These are phyloP conservation scores for Fusarium lateritium DNA, from an alignment of 2,329 filamentous ascomycete species.

Conservation along the genomic window DNA sequence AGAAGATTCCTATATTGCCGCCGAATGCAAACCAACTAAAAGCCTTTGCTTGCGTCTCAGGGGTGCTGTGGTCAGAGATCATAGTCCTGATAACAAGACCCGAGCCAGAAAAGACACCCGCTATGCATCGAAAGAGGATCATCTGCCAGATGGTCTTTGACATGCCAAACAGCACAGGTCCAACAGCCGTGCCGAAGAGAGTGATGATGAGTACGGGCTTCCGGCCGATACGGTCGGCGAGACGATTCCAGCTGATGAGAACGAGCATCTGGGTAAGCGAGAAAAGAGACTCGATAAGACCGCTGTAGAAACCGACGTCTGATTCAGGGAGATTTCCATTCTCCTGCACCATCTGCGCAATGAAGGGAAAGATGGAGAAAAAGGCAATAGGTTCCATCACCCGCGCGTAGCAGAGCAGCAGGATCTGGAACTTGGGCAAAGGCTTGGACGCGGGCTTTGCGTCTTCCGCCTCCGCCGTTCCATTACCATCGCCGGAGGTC, in stretches of 20 bases:
- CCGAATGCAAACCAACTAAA: conserved; percentile 85
- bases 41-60: conserved; percentile 77
- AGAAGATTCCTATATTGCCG: conserved; percentile 80
- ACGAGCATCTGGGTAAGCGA: conserved; percentile 82
- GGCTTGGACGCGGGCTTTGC: conserved; percentile 28
- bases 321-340: conserved; percentile 72
- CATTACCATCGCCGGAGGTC: conserved; percentile 17
- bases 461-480: background rate
- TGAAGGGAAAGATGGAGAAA: conserved; percentile 86
- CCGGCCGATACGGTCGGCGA: conserved; percentile 75
- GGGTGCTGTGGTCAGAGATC: conserved; percentile 80
- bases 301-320: conserved; percentile 86
- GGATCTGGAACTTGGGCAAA: conserved; percentile 72
- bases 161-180: conserved; percentile 77
- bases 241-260: conserved; percentile 80
- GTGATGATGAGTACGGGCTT: conserved; percentile 80
- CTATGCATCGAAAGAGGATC: conserved; percentile 78
- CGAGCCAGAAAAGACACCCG: conserved; percentile 81
- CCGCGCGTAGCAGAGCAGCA: conserved; percentile 80
- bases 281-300: conserved; percentile 82
- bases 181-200: conserved; percentile 72
- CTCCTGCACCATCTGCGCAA: conserved; percentile 81
- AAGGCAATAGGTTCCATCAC: conserved; percentile 85
- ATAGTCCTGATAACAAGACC: conserved; percentile 83
- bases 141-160: conserved; percentile 79